Conservation (phyloP, 2,329 filamentous ascomycete species). For the Torrubiella hemipterigena region DNA sequence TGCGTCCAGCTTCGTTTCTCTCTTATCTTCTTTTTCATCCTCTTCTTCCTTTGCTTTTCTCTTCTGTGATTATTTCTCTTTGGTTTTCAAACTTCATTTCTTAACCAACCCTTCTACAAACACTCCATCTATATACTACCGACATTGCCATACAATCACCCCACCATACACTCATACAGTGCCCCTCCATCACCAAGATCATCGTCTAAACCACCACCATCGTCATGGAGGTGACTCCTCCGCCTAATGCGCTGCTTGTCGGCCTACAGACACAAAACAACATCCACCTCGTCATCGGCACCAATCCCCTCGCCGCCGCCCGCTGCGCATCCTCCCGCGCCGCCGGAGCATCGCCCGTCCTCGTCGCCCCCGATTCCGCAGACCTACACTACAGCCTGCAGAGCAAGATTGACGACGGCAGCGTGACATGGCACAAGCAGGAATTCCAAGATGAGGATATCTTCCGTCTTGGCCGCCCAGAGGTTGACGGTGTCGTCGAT, state of each 20-base stretch:
- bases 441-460: conserved; percentile 62
- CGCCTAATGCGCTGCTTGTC: conserved; percentile 56
- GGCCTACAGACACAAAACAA: conserved; percentile 58
- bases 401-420: conserved; percentile 52
- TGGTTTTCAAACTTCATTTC: background rate
- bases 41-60: background rate
- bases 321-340: conserved; percentile 70
- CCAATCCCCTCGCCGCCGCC: conserved; percentile 75
- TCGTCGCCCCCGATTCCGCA: conserved; percentile 59
- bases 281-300: conserved; percentile 76
- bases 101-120: too few relatives aligned
- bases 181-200: conserved; percentile 1
- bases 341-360: conserved; percentile 68
- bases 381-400: conserved; percentile 46
- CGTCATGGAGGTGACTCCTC: conserved; percentile 8
- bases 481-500: conserved; percentile 71
- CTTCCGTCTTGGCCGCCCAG: conserved; percentile 63
- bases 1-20: conserved; percentile 30
- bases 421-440: conserved; percentile 54
- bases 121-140: too few relatives aligned
- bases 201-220: conserved; percentile 4
- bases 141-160: background rate
- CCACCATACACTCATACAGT: too few relatives aligned
- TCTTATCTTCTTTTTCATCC: background rate
- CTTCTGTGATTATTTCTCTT: background rate